phyloP scores from a whole-genome alignment of 2,329 filamentous ascomycete species.

The Pestalotiopsis sp. region DNA sequence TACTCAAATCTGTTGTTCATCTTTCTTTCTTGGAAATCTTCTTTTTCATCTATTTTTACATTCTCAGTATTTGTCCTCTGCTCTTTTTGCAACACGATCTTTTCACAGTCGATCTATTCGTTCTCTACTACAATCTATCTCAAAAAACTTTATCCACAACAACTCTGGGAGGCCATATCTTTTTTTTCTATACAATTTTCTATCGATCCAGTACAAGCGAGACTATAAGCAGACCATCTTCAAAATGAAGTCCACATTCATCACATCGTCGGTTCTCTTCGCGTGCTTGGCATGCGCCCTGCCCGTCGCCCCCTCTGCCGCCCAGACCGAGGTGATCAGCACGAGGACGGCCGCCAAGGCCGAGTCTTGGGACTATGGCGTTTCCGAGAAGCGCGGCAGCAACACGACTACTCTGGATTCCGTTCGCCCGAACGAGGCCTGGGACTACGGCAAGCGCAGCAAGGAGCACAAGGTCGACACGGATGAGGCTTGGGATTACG shows the following conservation, averaged over 20 bases:
- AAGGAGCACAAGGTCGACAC: background rate
- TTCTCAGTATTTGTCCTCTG: background rate
- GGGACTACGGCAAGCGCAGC: conserved; percentile 14
- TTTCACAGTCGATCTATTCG: background rate
- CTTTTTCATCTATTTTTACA: background rate
- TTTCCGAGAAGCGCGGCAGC: background rate
- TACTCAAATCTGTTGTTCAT: background rate
- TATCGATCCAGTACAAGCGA: background rate
- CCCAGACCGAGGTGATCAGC: background rate
- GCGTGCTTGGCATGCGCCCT: conserved; percentile 1
- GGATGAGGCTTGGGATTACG: conserved; percentile 1
- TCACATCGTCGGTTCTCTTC: background rate
- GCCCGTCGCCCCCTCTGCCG: background rate
- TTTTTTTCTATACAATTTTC: background rate
- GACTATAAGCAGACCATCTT: background rate
- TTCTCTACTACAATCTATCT: background rate
- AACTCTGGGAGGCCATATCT: background rate
- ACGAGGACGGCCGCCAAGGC: background rate
- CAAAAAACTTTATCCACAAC: background rate
- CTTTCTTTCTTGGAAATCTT: background rate
- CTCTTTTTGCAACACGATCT: background rate
- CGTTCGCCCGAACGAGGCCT: background rate
- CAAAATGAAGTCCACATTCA: conserved; percentile 1
- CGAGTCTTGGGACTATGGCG: conserved; percentile 1
- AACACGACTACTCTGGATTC: background rate